phyloP scores from a whole-genome alignment of 192 early-diverging fungal species.

The Jimgerdemannia flammicorona region DNA sequence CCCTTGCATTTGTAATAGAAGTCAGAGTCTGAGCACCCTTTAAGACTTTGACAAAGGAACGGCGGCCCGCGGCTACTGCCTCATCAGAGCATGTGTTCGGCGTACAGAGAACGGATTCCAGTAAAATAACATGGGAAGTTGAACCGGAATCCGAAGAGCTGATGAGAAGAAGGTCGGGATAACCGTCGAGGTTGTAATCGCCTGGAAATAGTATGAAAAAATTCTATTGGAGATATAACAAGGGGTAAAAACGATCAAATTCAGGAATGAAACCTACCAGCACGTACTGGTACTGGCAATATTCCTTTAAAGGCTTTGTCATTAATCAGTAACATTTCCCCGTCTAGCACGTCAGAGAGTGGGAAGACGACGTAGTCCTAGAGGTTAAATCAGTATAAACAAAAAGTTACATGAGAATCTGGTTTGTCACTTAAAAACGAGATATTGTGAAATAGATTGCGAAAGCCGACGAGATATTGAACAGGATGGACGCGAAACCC shows the following conservation, averaged over 20 bases:
- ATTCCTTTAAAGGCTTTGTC: slow-evolving; percentile 48
- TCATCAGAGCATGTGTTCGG: slow-evolving; percentile 34
- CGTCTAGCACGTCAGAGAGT: slow-evolving; percentile 35
- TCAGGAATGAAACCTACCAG: slow-evolving; percentile 25
- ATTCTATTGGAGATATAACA: not conserved
- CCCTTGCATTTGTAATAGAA: slow-evolving; percentile 42
- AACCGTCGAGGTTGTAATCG: slow-evolving; percentile 90
- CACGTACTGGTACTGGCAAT: slow-evolving; percentile 51
- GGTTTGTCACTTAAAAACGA: too few relatives aligned
- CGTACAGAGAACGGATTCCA: slow-evolving; percentile 64
- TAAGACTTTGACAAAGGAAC: slow-evolving; percentile 60
- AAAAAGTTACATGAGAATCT: not conserved
- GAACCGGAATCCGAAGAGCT: slow-evolving; percentile 39
- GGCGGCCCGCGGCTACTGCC: slow-evolving; percentile 41
- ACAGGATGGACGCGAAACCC: too few relatives aligned
- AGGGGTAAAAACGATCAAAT: not conserved
- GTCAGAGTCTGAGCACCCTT: slow-evolving; percentile 62
- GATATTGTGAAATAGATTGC: too few relatives aligned
- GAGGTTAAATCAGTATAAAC: slow-evolving; percentile 7
- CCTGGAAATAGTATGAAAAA: slow-evolving; percentile 28
- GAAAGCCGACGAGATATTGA: too few relatives aligned
- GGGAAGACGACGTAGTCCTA: slow-evolving; percentile 41
- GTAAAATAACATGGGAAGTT: slow-evolving; percentile 54
- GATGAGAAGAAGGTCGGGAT: slow-evolving; percentile 81
- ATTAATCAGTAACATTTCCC: slow-evolving; percentile 35